These are phyloP conservation scores for Oryza glaberrima DNA, from an alignment of 176 grass and related monocot genomes.

Conservation along the genomic window DNA sequence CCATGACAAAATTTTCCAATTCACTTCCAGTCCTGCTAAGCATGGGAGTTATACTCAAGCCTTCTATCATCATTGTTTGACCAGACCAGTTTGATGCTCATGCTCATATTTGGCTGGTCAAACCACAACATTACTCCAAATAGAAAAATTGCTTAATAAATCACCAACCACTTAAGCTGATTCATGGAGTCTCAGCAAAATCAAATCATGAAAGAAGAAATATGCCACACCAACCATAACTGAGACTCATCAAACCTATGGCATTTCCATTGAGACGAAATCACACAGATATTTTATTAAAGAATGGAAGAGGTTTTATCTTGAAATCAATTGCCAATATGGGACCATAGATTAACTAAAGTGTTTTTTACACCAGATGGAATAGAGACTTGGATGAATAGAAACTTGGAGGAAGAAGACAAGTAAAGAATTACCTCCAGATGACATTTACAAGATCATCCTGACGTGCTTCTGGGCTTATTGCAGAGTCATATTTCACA, in stretches of 20 bases:
- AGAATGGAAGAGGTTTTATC: not conserved
- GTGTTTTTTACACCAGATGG: not conserved
- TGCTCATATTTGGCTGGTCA: not conserved
- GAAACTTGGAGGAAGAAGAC: not conserved
- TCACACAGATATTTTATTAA: not conserved
- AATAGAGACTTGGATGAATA: slow-evolving; percentile 2
- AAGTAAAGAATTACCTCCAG: slow-evolving; percentile 75
- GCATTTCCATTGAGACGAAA: not conserved
- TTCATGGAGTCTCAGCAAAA: not conserved
- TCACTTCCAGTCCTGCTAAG: not conserved
- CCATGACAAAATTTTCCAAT: not conserved
- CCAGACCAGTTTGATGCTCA: not conserved
- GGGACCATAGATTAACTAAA: not conserved
- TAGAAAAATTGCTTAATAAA: not conserved
- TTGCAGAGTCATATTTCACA: slow-evolving; percentile 82
- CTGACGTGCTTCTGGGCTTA: slow-evolving; percentile 72
- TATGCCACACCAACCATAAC: not conserved
- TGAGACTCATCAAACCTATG: not conserved
- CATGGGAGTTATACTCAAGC: not conserved
- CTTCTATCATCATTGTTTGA: not conserved
- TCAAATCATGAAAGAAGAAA: not conserved
- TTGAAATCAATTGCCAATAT: slow-evolving; percentile 11
- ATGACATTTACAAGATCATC: slow-evolving; percentile 93
- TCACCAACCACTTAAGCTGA: not conserved
- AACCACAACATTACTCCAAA: slow-evolving; percentile 11